Base-by-base conservation (phyloP, 2,329 filamentous ascomycete genomes). In the Calonectria crousiana region DNA sequence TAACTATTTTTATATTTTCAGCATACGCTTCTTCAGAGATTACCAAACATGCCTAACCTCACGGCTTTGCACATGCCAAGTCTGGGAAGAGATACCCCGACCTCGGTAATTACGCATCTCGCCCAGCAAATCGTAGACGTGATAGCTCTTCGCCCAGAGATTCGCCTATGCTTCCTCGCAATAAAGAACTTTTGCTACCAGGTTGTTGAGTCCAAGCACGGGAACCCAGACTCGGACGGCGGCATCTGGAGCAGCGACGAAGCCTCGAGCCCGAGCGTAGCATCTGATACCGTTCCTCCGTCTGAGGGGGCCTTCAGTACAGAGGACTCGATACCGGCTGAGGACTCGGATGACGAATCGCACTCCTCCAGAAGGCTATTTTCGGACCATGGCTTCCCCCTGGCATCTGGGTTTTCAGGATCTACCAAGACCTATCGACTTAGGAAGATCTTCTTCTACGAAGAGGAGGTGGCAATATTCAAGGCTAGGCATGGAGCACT, bases 381-480 rank as follows among this genome's bases (percentile, higher is more conserved):
- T 14, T 47, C 65, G n/a, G 52, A 56, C n/a, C 58, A 69, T 36
- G 47, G 32, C 30, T 72, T 62, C 44, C 30, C 72, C 23, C 28
- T 41, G 13, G 58, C 51, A 32, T 28, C 32, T 49, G 62, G 47
- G 4, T 32, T 58, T n/a, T 20, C 56, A 20, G 66, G 49, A 44
- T 53, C 68, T 47, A 64, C 26, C 41, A 74, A 67, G 38, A 67
- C 51, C 26, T 76, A 76, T 44, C 64, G 65, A 41, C 65, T 76
- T 20, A 68, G 62, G 28, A 71, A 67, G 38, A 72, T 76, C 16
- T 60, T 66, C 38, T 76, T 68, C 51, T 69, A 62, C 30, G 74
- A 76, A 28, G 74, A 76, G 30, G 65, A 68, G 47, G 72, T 76
- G 49, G 72, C 49, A 34, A 76, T 76, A 13, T 76, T 74, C 69